Percentiles rank a stretch among this genome's conserved stretches.
These are phyloP conservation scores for Nicotiana otophora DNA, from an alignment of 257 asterid genomes.

Conservation along the genomic window DNA sequence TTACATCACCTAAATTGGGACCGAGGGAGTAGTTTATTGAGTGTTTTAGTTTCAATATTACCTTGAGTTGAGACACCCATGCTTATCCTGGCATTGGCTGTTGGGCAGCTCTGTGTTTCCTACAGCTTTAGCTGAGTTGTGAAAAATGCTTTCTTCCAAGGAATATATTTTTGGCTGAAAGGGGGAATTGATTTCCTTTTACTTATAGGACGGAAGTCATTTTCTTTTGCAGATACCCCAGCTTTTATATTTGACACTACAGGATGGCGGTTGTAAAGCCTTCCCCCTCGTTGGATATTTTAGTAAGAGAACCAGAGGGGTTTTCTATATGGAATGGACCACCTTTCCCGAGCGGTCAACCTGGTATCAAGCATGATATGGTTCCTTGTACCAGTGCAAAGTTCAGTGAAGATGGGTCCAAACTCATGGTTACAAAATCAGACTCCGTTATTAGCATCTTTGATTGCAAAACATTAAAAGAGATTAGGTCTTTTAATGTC, in stretches of 20 bases:
- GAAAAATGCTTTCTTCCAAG: too few relatives aligned
- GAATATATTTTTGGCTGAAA: too few relatives aligned
- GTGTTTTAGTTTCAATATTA: not conserved
- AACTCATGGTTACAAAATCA: slow-evolving; percentile 56
- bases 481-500: slow-evolving; percentile 51
- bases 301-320: slow-evolving; percentile 73
- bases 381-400: slow-evolving; percentile 55
- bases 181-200: too few relatives aligned
- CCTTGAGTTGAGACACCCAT: not conserved
- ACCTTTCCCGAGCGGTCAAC: slow-evolving; percentile 67
- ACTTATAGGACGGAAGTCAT: too few relatives aligned
- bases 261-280: slow-evolving; percentile 52
- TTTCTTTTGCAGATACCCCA: too few relatives aligned
- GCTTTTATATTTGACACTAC: slow-evolving; percentile 4
- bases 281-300: slow-evolving; percentile 57
- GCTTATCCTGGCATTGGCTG: too few relatives aligned
- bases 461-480: slow-evolving; percentile 51
- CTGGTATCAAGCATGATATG: slow-evolving; percentile 53
- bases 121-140: too few relatives aligned
- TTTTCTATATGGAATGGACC: slow-evolving; percentile 82
- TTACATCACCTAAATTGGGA: too few relatives aligned
- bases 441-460: slow-evolving; percentile 50
- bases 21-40: not conserved
- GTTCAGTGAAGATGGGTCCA: slow-evolving; percentile 85
- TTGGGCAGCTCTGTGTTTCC: too few relatives aligned